phyloP scores from a whole-genome alignment of 2,329 filamentous ascomycete species.

The Seiridium cupressi region DNA sequence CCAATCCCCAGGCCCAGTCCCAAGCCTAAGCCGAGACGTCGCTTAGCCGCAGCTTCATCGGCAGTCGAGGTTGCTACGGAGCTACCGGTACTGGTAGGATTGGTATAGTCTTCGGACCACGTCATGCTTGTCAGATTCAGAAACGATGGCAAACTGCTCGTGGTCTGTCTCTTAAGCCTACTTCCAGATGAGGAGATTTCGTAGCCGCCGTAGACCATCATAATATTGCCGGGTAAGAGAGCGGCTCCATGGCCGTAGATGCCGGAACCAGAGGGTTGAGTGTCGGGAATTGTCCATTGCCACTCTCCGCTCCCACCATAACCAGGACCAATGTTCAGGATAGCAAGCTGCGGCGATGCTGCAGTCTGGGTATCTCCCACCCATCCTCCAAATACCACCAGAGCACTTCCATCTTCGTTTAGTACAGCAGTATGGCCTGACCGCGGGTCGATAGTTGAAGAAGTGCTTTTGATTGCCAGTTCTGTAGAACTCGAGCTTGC shows the following conservation, averaged over 20 bases:
- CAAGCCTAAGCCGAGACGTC: conserved; percentile 59
- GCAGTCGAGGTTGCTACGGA: conserved; percentile 14
- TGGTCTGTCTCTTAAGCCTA: conserved; percentile 30
- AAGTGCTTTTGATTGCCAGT: conserved; percentile 47
- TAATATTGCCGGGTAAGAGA: conserved; percentile 63
- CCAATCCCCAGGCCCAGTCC: conserved; percentile 64
- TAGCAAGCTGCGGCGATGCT: conserved; percentile 76
- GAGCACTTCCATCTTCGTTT: conserved; percentile 71
- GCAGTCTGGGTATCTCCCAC: conserved; percentile 76
- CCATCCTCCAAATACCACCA: conserved; percentile 88
- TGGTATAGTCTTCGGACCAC: conserved; percentile 51
- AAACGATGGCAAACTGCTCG: conserved; percentile 36
- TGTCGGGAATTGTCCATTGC: conserved; percentile 65
- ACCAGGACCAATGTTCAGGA: conserved; percentile 72
- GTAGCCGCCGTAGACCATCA: conserved; percentile 67
- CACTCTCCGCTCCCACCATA: conserved; percentile 71
- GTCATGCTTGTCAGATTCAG: conserved; percentile 57
- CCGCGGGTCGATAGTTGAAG: conserved; percentile 65
- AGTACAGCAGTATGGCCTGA: conserved; percentile 88
- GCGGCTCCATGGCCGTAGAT: conserved; percentile 64
- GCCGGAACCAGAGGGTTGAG: conserved; percentile 43
- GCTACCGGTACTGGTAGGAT: conserved; percentile 31
- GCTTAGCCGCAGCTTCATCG: conserved; percentile 18
- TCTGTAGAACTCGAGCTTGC: conserved; percentile 51
- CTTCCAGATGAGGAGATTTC: conserved; percentile 38